These are phyloP conservation scores for Hansenula sp. DNA, from an alignment of 1,139 yeast species.

Conservation along the genomic window DNA sequence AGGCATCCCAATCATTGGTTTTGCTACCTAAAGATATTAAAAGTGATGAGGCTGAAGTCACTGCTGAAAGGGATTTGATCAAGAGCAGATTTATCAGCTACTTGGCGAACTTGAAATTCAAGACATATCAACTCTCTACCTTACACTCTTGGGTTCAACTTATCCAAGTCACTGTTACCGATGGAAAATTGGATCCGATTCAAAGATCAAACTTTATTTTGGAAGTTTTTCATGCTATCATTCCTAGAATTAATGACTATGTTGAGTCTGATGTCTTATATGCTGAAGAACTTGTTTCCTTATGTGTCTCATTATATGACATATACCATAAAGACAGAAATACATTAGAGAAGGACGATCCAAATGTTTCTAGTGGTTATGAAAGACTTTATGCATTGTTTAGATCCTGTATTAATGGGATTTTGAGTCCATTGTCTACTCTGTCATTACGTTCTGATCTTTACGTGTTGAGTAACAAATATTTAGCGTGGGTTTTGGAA, in stretches of 20 bases:
- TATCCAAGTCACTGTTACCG: slow-evolving; percentile 67
- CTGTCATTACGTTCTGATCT: slow-evolving; percentile 71
- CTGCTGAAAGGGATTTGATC: slow-evolving; percentile 17
- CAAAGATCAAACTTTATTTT: slow-evolving; percentile 59
- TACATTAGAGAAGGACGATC: slow-evolving; percentile 29
- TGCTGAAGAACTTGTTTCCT: slow-evolving; percentile 73
- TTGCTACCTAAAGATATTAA: slow-evolving; percentile 10
- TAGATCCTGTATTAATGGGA: slow-evolving; percentile 69
- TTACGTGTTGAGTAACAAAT: slow-evolving; percentile 68
- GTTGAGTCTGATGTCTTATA: slow-evolving; percentile 61
- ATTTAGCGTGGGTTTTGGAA: slow-evolving; percentile 46
- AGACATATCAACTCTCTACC: slow-evolving; percentile 52
- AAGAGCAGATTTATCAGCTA: slow-evolving; percentile 38
- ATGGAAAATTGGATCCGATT: slow-evolving; percentile 39
- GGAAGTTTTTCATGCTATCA: slow-evolving; percentile 68
- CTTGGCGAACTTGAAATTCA: slow-evolving; percentile 41
- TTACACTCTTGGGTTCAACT: slow-evolving; percentile 82
- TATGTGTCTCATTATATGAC: slow-evolving; percentile 69
- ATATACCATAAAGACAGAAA: slow-evolving; percentile 46
- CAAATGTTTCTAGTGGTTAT: slow-evolving; percentile 30
- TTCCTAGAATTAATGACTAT: slow-evolving; percentile 75
- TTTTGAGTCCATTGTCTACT: slow-evolving; percentile 64
- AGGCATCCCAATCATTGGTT: slow-evolving; percentile 23
- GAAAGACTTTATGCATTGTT: slow-evolving; percentile 65
- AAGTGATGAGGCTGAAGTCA: slow-evolving; percentile 20